Evolutionary conservation across 2,329 filamentous ascomycete species (phyloP).

Genomic region (Penicillium sp.): DNA sequence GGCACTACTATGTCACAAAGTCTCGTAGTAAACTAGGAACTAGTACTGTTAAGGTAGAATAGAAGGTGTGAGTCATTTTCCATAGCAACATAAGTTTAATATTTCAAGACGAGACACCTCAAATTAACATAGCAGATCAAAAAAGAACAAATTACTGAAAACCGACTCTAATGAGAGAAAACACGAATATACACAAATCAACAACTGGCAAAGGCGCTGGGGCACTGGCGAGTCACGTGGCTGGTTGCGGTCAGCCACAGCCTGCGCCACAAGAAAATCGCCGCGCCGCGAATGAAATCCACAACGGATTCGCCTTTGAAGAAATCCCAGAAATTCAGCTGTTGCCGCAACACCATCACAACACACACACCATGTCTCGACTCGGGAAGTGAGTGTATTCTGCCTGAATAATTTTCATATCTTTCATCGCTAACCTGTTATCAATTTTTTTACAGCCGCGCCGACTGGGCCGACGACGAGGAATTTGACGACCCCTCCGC

Average conservation of each 20-base stretch:
- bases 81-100: too few species aligned
- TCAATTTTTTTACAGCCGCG: conserved; percentile 51
- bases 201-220: not conserved
- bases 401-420: not conserved
- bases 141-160: too few species aligned
- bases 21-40: too few species aligned
- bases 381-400: conserved; percentile 48
- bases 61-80: too few species aligned
- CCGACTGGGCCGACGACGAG: conserved; percentile 93
- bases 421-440: conserved; percentile 22
- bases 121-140: too few species aligned
- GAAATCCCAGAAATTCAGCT: conserved; percentile 47
- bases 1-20: too few species aligned
- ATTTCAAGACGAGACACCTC: too few species aligned
- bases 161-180: too few species aligned
- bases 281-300: conserved; percentile 44
- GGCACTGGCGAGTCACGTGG: not conserved
- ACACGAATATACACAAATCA: too few species aligned
- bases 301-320: conserved; percentile 47
- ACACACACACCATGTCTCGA: conserved; percentile 50
- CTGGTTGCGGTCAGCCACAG: conserved; percentile 37
- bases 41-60: too few species aligned
- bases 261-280: conserved; percentile 39
- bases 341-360: conserved; percentile 29
- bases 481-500: conserved; percentile 83